These are phyloP conservation scores for Carex littledalei DNA, from an alignment of 176 grass and related monocot species.

Conservation along the genomic window DNA sequence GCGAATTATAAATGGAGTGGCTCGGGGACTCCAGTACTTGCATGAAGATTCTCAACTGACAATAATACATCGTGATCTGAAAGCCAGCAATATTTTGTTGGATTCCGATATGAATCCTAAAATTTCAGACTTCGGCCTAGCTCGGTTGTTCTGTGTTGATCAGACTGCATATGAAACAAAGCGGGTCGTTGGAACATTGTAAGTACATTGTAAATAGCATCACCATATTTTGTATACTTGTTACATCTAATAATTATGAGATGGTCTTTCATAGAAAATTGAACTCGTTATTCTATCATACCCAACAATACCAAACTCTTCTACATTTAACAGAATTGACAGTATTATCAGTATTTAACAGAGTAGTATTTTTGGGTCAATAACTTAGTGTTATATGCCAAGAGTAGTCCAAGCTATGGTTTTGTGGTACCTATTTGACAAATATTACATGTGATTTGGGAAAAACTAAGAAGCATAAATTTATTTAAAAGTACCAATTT, in stretches of 20 bases:
- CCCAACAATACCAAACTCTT: not conserved
- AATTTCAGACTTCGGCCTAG: slow-evolving; percentile 70
- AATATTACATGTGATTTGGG: not conserved
- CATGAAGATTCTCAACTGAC: slow-evolving; percentile 43
- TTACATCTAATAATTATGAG: not conserved
- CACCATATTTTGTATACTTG: not conserved
- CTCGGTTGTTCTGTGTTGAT: slow-evolving; percentile 43
- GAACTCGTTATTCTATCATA: not conserved
- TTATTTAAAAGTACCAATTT: not conserved
- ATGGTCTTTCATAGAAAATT: not conserved
- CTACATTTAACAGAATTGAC: not conserved
- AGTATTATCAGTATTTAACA: not conserved
- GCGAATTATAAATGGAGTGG: slow-evolving; percentile 42
- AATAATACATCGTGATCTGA: slow-evolving; percentile 61
- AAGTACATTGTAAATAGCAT: slow-evolving; percentile 19
- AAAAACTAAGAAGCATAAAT: not conserved
- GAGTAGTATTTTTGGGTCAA: not conserved
- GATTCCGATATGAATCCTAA: slow-evolving; percentile 59
- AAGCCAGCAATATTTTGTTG: slow-evolving; percentile 67
- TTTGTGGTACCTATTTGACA: no score
- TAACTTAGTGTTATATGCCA: not conserved
- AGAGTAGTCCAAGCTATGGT: no score
- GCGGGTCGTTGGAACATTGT: slow-evolving; percentile 62
- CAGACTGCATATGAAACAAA: slow-evolving; percentile 34
- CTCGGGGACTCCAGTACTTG: slow-evolving; percentile 45